Evolutionary conservation across 192 early-diverging fungal species (phyloP).

Genomic region (Coemansia interrupta): DNA sequence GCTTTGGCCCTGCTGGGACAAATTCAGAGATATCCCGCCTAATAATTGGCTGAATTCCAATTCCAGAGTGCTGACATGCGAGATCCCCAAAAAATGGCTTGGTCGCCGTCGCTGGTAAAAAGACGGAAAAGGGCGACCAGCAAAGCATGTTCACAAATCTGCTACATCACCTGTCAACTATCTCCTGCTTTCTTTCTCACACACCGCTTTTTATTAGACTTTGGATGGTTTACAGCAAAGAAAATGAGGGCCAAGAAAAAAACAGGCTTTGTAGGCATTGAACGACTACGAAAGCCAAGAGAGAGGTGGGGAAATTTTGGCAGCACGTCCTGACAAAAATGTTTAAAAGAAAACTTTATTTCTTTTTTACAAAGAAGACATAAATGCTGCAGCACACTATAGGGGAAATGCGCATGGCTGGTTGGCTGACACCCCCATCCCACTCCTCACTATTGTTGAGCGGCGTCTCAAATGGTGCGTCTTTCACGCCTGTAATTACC

Average conservation of each 20-base stretch:
- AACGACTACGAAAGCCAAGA: too few species aligned
- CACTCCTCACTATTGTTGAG: not conserved
- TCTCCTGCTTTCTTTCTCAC: too few species aligned
- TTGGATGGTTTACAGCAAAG: too few species aligned
- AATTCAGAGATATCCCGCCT: too few species aligned
- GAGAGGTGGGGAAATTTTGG: too few species aligned
- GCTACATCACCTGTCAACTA: too few species aligned
- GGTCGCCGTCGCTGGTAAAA: not conserved
- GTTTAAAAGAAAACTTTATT: slow-evolving; percentile 1
- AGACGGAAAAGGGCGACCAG: not conserved
- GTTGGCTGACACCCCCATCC: not conserved
- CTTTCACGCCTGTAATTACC: not conserved
- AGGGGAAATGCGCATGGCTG: not conserved
- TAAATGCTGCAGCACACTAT: too few species aligned
- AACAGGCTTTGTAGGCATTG: too few species aligned
- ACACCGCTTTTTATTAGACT: too few species aligned
- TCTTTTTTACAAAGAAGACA: slow-evolving; percentile 3
- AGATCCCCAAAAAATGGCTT: slow-evolving; percentile 2
- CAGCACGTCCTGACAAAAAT: too few species aligned
- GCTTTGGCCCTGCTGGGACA: not conserved
- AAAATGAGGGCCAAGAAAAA: too few species aligned
- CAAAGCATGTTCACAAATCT: slow-evolving; percentile 1
- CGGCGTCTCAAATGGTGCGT: not conserved
- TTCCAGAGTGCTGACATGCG: slow-evolving; percentile 2
- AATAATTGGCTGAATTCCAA: not conserved